Evolutionary conservation across 805 yeast species (phyloP), one percentile per base, ranked within the genome.

Genomic region (Candida caryicola): DNA sequence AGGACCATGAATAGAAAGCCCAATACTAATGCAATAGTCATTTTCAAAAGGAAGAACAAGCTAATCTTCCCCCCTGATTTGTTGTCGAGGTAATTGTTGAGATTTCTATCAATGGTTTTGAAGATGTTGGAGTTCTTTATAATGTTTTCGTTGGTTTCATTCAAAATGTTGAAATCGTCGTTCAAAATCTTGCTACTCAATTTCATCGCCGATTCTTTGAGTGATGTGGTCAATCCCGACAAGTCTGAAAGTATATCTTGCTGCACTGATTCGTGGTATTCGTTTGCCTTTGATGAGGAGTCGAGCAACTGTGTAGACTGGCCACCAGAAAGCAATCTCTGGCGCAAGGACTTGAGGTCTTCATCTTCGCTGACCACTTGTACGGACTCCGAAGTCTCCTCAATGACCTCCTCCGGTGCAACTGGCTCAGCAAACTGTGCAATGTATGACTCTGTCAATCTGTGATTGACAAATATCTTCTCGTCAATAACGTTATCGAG

Each of bases 231-330:
- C 57, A 79, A 66, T 14, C 62, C 69, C 3, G 71, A 52, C 34
- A 79, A 59, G 29, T 79, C 82, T 19, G 54, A 56, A 23, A 78
- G 51, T 12, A 79, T 57, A 27, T 72, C 73, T 26, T 72, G 72
- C 52, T 79, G 84, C 17, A 66, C 40, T 8, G 62, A 56, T 39
- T 67, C 73, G 46, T 69, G 74, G 50, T 65, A 64, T 7, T 57
- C 55, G 43, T 69, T 69, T 33, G 44, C 43, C 18, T 45, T 39
- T 17, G 57, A 60, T 5, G 43, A 27, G 2, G 44, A 21, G 23
- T 43, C 46, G 26, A 45, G 41, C 33, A 39, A 23, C 16, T 32
- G 46, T 6, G 48, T 47, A 29, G 33, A 39, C n/a, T 40, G 48
- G 2, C 59, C 60, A 3, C 55, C 58, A 2, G 59, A 41, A 7